Conservation (phyloP, 352 stramenopile genomes). For the Globisporangium cystogenes region DNA sequence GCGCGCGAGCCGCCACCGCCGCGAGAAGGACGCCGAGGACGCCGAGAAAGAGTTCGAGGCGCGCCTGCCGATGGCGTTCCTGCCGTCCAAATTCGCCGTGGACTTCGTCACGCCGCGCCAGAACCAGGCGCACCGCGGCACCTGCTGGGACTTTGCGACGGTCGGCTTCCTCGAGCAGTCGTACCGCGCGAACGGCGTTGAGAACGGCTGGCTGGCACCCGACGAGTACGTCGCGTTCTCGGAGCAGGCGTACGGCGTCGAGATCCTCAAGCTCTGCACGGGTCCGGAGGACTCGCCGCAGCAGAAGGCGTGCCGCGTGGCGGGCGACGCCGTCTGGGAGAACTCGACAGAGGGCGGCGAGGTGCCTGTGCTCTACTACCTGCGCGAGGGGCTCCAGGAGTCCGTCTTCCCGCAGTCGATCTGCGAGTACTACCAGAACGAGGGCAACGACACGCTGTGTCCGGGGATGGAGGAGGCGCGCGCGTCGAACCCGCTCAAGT, state of each 20-base stretch:
- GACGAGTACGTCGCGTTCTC: constrained; percentile 79
- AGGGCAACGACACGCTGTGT: constrained; percentile 60
- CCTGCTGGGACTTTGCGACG: constrained; percentile 81
- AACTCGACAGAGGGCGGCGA: constrained; percentile 79
- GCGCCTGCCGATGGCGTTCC: constrained; percentile 53
- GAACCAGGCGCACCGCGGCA: constrained; percentile 70
- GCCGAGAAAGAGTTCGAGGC: constrained; percentile 10
- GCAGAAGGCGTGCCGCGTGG: constrained; percentile 63
- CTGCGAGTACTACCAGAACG: constrained; percentile 62
- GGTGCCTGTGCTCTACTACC: constrained; percentile 69
- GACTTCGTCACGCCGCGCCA: constrained; percentile 71
- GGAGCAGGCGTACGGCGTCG: constrained; percentile 72
- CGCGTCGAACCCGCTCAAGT: constrained; percentile 61
- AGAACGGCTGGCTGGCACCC: constrained; percentile 54
- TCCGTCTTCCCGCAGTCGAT: constrained; percentile 65
- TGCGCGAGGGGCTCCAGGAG: constrained; percentile 67
- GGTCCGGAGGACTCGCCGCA: constrained; percentile 55
- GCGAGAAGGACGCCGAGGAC: neutral
- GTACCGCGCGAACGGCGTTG: constrained; percentile 62
- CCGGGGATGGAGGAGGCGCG: constrained; percentile 50
- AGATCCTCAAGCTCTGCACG: constrained; percentile 66
- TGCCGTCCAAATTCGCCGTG: constrained; percentile 78
- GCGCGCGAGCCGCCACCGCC: constrained; percentile 3
- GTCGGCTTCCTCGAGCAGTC: constrained; percentile 76
- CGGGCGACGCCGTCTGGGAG: constrained; percentile 68